phyloP scores from a whole-genome alignment of 2,329 filamentous ascomycete genomes.

The Chaetomium sp. region DNA sequence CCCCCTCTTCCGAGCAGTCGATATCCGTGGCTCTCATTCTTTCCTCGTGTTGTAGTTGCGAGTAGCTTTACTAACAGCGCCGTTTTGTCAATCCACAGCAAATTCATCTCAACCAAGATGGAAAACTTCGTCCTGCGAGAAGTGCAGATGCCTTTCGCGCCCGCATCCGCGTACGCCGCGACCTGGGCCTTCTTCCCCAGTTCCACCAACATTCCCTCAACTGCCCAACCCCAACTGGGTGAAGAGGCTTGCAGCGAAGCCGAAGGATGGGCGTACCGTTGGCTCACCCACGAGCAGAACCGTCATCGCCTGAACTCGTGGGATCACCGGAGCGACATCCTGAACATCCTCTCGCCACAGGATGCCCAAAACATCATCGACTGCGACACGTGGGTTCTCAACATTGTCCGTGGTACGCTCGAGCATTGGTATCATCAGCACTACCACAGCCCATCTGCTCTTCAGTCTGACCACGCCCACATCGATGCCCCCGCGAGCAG shows the following conservation, averaged over 20 bases:
- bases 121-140: background rate
- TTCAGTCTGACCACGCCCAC: background rate
- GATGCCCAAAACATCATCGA: slow-evolving; percentile 13
- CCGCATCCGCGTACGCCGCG: too few species aligned
- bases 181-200: slow-evolving; percentile 19
- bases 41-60: too few species aligned
- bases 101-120: background rate
- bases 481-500: background rate
- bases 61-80: background rate
- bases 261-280: slow-evolving; percentile 44
- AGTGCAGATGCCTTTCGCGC: slow-evolving; percentile 9
- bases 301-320: slow-evolving; percentile 40
- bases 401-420: slow-evolving; percentile 14
- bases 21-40: too few species aligned
- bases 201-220: slow-evolving; percentile 24
- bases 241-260: background rate
- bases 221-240: background rate
- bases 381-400: background rate
- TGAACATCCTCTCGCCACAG: slow-evolving; percentile 9
- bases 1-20: too few species aligned
- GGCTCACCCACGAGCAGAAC: slow-evolving; percentile 41
- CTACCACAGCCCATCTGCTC: background rate
- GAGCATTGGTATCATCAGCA: slow-evolving; percentile 20
- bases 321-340: slow-evolving; percentile 29
- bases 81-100: background rate